These are phyloP conservation scores for Nymphaea colorata DNA, from an alignment of 164 flowering plant genomes.

Conservation along the genomic window DNA sequence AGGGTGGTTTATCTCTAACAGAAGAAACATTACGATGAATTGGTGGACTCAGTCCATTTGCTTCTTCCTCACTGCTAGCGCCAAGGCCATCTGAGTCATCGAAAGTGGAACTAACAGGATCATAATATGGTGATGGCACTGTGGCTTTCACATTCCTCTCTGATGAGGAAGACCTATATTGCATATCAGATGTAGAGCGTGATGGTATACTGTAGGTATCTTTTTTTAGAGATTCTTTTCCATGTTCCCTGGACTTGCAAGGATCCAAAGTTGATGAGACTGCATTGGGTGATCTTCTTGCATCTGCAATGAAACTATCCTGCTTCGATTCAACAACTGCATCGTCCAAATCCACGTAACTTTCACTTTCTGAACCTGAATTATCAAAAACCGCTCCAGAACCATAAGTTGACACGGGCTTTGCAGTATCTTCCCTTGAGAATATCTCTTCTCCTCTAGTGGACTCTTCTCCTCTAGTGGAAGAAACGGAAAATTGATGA, in stretches of 20 bases:
- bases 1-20: slow-evolving; percentile 2
- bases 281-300: slow-evolving; percentile 14
- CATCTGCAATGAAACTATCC: slow-evolving; percentile 16
- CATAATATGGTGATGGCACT: slow-evolving; percentile 20
- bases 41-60: slow-evolving; percentile 3
- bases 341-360: slow-evolving; percentile 14
- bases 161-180: slow-evolving; percentile 13
- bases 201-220: slow-evolving; percentile 9
- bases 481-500: not conserved
- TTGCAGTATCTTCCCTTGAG: not conserved
- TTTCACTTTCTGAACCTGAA: slow-evolving; percentile 40
- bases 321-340: slow-evolving; percentile 9
- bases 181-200: slow-evolving; percentile 8
- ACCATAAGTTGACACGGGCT: slow-evolving; percentile 5
- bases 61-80: slow-evolving; percentile 48
- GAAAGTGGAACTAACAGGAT: slow-evolving; percentile 26
- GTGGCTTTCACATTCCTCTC: slow-evolving; percentile 12
- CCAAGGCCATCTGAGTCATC: slow-evolving; percentile 45
- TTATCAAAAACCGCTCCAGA: slow-evolving; percentile 46
- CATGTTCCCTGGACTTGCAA: slow-evolving; percentile 14
- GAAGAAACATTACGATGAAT: slow-evolving; percentile 1
- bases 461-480: not conserved
- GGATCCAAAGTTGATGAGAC: slow-evolving; percentile 11
- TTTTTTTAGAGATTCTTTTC: slow-evolving; percentile 3
- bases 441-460: not conserved